Conservation (phyloP, 495 filamentous ascomycete species). For the Thermochaetoides thermophila region DNA sequence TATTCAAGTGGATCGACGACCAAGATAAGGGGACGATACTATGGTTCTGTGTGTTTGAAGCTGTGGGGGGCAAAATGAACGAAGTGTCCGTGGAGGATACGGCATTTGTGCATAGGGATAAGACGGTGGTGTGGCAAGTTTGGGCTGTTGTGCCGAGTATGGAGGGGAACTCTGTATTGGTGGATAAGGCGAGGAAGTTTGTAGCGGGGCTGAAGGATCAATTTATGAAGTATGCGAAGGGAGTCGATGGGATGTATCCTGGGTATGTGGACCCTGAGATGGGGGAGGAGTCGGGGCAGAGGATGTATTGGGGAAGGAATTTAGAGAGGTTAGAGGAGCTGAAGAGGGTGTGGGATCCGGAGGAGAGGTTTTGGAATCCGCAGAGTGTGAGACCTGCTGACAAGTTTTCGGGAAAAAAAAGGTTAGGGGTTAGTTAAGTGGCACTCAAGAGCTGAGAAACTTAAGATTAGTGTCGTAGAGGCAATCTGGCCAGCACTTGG, state of each 20-base stretch:
- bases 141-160: slow-evolving; percentile 42
- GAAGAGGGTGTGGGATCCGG: slow-evolving; percentile 41
- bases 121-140: slow-evolving; percentile 43
- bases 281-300: slow-evolving; percentile 29
- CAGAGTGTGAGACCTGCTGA: slow-evolving; percentile 35
- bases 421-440: neutral
- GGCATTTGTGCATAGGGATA: slow-evolving; percentile 44
- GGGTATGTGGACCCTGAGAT: slow-evolving; percentile 58
- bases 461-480: neutral
- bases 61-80: slow-evolving; percentile 39
- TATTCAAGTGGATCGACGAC: slow-evolving; percentile 38
- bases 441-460: neutral
- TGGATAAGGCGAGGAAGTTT: slow-evolving; percentile 26
- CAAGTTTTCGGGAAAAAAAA: neutral
- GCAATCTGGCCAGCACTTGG: too few relatives aligned
- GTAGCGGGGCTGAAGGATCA: slow-evolving; percentile 34
- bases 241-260: slow-evolving; percentile 42
- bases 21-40: slow-evolving; percentile 31
- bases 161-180: too few relatives aligned
- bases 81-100: slow-evolving; percentile 30
- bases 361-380: slow-evolving; percentile 46
- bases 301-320: slow-evolving; percentile 45
- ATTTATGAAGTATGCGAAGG: slow-evolving; percentile 17
- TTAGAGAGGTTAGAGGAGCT: slow-evolving; percentile 32
- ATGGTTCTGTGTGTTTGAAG: slow-evolving; percentile 44